Percentiles rank a stretch among this genome's conserved stretches.
These are phyloP conservation scores for Anthoceros angustus DNA, from an alignment of 225 moss, liverwort and hornwort genomes.

Conservation along the genomic window DNA sequence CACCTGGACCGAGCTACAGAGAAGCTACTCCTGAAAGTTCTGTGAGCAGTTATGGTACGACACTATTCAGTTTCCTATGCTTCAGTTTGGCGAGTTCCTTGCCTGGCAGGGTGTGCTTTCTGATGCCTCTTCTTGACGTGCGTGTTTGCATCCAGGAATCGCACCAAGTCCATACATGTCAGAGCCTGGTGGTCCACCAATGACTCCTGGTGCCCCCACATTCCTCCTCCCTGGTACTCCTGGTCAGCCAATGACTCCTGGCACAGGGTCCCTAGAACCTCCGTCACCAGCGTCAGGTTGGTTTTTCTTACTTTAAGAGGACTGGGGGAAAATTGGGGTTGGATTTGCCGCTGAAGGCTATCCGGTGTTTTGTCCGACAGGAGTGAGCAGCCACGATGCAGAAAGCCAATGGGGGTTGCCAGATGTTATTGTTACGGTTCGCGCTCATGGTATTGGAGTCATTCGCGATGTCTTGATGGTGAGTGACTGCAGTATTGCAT, in stretches of 20 bases:
- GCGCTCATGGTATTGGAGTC: conserved; percentile 51
- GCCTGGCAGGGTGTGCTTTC: background rate
- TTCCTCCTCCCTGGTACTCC: conserved; percentile 83
- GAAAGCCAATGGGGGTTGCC: conserved; percentile 82
- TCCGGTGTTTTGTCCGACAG: conserved; percentile 12
- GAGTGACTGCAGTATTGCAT: conserved; percentile 12
- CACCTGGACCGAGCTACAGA: conserved; percentile 73
- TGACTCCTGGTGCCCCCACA: conserved; percentile 77
- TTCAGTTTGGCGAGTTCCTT: background rate
- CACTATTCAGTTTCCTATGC: background rate
- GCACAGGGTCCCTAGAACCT: conserved; percentile 73
- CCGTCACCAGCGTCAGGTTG: conserved; percentile 86
- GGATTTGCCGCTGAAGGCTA: background rate
- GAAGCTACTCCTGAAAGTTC: conserved; percentile 62
- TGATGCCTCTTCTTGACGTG: background rate
- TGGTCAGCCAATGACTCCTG: conserved; percentile 90
- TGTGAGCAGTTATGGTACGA: conserved; percentile 46
- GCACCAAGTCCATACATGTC: conserved; percentile 74
- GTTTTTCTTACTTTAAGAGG: background rate
- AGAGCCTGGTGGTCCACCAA: conserved; percentile 81
- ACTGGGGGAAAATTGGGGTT: background rate
- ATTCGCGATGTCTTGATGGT: conserved; percentile 64
- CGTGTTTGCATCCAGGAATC: conserved; percentile 27
- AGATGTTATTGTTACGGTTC: conserved; percentile 56
- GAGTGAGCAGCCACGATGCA: conserved; percentile 45